Base-by-base conservation (phyloP, 2,329 filamentous ascomycete species). In the Aspergillus amoenus region DNA sequence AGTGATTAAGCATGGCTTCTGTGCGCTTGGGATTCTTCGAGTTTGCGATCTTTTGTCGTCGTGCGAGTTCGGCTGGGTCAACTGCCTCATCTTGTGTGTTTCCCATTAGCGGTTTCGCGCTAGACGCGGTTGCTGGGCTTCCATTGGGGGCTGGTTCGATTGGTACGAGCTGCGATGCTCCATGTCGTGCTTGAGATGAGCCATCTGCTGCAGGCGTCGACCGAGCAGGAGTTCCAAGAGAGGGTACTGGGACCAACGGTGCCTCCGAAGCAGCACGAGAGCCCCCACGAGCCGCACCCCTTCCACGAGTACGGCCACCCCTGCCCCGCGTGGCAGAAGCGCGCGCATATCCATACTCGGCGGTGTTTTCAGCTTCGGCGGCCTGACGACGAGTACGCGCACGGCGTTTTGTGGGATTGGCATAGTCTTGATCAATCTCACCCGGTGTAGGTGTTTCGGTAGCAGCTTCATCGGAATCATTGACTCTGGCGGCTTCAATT, bases 1-100 rank as follows among this genome's bases (percentile, higher is more conserved):
- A 78, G 61, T 78, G 75, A 57, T 77, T 73, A 24, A 78, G 69
- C 75, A 78, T 78, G 43, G 75, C 75, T 61, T 76, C 73, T 8
- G 75, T 78, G 27, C 75, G 69, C 56, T 75, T 76, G 5, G 75
- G 75, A 48, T 78, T 77, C 63, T 77, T 77, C 18, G 75, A 77
- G 53, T 76, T 74, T 43, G 68, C 66, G 43, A 78, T 76, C 59
- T 76, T 76, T 48, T 72, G 64, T 17, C 67, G 72, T 46, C 72
- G 70, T 17, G 69, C 70, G 30, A 71, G 60, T 44, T 75, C 73
- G 3, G 60, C 60, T 13, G 66, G 56, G 39, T 69, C 68, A 22
- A 72, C 45, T 12, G 64, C 57, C 18, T 70, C 69, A 12, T 56
- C 64, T 18, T 59, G 58, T 34, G 61, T 57, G 37, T 61, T 66